These are phyloP conservation scores for Mycena maculata DNA, from an alignment of 768 basidiomycete species.

Conservation along the genomic window DNA sequence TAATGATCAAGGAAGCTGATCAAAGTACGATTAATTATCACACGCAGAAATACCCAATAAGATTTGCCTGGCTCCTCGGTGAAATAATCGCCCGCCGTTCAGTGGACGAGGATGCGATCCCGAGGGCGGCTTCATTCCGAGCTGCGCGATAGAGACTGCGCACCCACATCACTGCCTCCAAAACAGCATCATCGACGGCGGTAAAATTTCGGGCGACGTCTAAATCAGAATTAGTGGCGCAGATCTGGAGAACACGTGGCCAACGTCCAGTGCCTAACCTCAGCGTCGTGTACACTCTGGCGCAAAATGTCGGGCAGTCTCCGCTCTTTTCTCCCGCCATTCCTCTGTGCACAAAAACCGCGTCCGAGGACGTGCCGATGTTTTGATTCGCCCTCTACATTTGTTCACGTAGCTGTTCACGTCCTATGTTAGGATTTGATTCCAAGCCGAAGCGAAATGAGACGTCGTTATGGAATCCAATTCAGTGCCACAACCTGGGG, in stretches of 20 bases:
- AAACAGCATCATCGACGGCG: not conserved
- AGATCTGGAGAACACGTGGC: constrained; percentile 10
- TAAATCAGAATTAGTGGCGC: not conserved
- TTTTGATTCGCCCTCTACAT: not conserved
- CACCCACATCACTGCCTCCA: not conserved
- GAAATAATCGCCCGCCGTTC: not conserved
- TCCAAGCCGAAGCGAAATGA: constrained; percentile 16
- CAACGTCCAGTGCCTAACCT: not conserved
- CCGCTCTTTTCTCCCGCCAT: not conserved
- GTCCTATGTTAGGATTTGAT: no score
- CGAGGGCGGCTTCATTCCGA: not conserved
- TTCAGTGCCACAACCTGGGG: not conserved
- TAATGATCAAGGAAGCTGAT: constrained; percentile 19
- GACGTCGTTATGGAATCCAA: constrained; percentile 32
- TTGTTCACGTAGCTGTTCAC: not conserved
- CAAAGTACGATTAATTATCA: constrained; percentile 10
- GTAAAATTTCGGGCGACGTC: constrained; percentile 9
- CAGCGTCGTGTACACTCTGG: not conserved
- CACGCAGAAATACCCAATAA: not conserved
- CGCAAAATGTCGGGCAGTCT: not conserved
- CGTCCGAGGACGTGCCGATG: not conserved
- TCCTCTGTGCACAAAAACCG: not conserved
- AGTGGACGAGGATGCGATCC: not conserved
- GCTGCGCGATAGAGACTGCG: not conserved
- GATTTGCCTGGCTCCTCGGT: not conserved